Evolutionary conservation across 805 yeast species (phyloP).

Genomic region (Priceomyces medius): DNA sequence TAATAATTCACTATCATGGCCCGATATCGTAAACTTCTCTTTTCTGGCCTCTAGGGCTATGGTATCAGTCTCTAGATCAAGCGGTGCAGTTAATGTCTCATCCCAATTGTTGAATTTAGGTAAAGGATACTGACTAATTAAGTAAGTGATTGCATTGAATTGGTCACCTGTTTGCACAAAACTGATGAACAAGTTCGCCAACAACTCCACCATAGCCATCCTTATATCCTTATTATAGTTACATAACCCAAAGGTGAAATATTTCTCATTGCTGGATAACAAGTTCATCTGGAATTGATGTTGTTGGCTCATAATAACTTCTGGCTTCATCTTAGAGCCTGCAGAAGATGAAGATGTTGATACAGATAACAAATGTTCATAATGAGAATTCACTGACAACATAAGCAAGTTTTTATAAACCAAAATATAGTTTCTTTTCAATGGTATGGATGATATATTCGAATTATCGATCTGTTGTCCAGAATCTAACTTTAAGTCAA

Average conservation of each 20-base stretch:
- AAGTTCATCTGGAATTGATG: conserved; percentile 34
- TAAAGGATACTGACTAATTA: conserved; percentile 29
- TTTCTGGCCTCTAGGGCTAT: conserved; percentile 12
- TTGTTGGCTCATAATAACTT: conserved; percentile 40
- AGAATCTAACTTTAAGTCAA: conserved; percentile 13
- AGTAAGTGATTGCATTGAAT: conserved; percentile 34
- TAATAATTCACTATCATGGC: conserved; percentile 28
- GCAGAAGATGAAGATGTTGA: conserved; percentile 35
- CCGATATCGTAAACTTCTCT: conserved; percentile 19
- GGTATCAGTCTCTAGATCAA: conserved; percentile 21
- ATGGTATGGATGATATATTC: conserved; percentile 18
- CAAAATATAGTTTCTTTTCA: conserved; percentile 32
- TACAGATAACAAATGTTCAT: conserved; percentile 34
- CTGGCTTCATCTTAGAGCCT: conserved; percentile 43
- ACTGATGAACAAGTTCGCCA: conserved; percentile 33
- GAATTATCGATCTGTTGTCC: conserved; percentile 14
- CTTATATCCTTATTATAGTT: conserved; percentile 36
- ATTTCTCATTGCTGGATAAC: conserved; percentile 30
- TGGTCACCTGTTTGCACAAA: conserved; percentile 38
- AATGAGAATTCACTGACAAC: conserved; percentile 34
- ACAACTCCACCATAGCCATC: conserved; percentile 34
- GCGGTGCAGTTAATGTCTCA: conserved; percentile 15
- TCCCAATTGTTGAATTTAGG: conserved; percentile 34
- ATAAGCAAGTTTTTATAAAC: conserved; percentile 32
- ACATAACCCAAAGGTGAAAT: conserved; percentile 27